Evolutionary conservation across 2,329 filamentous ascomycete species (phyloP).

Genomic region (Thermomyces lanuginosus): DNA sequence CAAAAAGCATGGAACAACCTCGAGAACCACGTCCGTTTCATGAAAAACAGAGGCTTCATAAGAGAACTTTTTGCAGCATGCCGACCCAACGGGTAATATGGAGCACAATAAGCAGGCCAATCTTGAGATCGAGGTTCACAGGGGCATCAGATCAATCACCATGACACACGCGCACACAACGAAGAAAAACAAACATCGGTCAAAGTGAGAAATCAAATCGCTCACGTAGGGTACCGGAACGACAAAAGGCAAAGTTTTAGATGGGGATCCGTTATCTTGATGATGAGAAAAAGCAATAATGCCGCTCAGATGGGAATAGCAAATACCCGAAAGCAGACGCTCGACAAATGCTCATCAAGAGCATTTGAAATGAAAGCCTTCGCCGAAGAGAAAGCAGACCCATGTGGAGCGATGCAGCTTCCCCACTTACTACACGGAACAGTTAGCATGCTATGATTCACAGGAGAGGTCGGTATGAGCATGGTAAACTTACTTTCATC

Average conservation of each 20-base stretch:
- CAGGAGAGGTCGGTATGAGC: slow-evolving; percentile 7
- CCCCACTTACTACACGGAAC: slow-evolving; percentile 16
- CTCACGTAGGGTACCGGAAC: slow-evolving; percentile 7
- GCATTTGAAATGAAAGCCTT: slow-evolving; percentile 25
- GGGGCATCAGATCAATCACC: slow-evolving; percentile 18
- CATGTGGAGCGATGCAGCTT: slow-evolving; percentile 29
- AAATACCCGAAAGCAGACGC: slow-evolving; percentile 27
- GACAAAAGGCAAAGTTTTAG: too few relatives aligned
- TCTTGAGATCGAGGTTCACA: slow-evolving; percentile 3
- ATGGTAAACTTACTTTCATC: slow-evolving; percentile 42
- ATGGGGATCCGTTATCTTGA: slow-evolving; percentile 22
- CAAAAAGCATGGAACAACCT: slow-evolving; percentile 19
- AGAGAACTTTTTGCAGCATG: slow-evolving; percentile 30
- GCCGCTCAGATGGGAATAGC: slow-evolving; percentile 22
- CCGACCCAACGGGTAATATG: slow-evolving; percentile 26
- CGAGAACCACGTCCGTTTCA: slow-evolving; percentile 23
- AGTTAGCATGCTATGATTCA: slow-evolving; percentile 2
- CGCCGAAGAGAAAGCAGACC: slow-evolving; percentile 22
- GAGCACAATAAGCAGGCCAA: slow-evolving; percentile 12
- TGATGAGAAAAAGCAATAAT: slow-evolving; percentile 17
- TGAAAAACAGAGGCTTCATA: slow-evolving; percentile 14
- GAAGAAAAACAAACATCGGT: slow-evolving; percentile 9
- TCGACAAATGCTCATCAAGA: slow-evolving; percentile 28
- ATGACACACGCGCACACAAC: slow-evolving; percentile 21
- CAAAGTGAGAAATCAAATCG: slow-evolving; percentile 7